Evolutionary conservation across 2,329 filamentous ascomycete genomes (phyloP).

Genomic region (Epichloe uncinata): DNA sequence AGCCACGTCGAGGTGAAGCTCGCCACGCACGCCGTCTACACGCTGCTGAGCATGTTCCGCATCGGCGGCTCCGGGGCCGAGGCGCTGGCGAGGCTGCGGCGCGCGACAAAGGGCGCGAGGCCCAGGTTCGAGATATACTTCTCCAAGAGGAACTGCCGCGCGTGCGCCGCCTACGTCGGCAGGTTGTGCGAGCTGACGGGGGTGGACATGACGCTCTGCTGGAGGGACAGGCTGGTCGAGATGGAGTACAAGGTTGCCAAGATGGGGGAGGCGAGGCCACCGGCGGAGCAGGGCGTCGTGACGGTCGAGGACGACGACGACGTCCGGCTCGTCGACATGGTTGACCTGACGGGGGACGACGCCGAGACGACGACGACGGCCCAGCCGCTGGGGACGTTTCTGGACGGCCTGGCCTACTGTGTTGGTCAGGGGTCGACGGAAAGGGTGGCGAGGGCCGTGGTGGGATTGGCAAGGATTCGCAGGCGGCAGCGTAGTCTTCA

Average conservation of each 20-base stretch:
- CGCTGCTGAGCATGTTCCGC: constrained; percentile 14
- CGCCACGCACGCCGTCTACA: constrained; percentile 18
- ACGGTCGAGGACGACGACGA: not conserved
- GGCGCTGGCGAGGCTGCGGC: constrained; percentile 13
- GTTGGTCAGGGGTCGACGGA: constrained; percentile 14
- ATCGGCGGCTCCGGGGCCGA: constrained; percentile 8
- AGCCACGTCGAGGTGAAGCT: constrained; percentile 29
- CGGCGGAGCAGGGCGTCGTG: constrained; percentile 1
- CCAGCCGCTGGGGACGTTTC: constrained; percentile 7
- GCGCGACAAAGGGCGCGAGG: constrained; percentile 11
- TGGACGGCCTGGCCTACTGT: constrained; percentile 20
- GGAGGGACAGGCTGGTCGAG: constrained; percentile 15
- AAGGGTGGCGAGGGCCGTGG: not conserved
- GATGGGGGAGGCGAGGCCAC: too few relatives aligned
- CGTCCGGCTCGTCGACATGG: too few relatives aligned
- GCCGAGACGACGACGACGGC: not conserved
- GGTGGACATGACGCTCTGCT: constrained; percentile 13
- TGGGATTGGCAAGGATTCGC: constrained; percentile 2
- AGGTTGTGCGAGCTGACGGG: constrained; percentile 16
- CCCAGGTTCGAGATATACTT: constrained; percentile 22
- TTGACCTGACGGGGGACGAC: constrained; percentile 1
- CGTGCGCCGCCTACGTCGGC: constrained; percentile 15
- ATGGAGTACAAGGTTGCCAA: constrained; percentile 13
- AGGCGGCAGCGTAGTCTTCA: not conserved
- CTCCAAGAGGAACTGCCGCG: constrained; percentile 19